These are phyloP conservation scores for Paracoccidioides brasiliensis DNA, from an alignment of 2,329 filamentous ascomycete genomes.

Conservation along the genomic window DNA sequence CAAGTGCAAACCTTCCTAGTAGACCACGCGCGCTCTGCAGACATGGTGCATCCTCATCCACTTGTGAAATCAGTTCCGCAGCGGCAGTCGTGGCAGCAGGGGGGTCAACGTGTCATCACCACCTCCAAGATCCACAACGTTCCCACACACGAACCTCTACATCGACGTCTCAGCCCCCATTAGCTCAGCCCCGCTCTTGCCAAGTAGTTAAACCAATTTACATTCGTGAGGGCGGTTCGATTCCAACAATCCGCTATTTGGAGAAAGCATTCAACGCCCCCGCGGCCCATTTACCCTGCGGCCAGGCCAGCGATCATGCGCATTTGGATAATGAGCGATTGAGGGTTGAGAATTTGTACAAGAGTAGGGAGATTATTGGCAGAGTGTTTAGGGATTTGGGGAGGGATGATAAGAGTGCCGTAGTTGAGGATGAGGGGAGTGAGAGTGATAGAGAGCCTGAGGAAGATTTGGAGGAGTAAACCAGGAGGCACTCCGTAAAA, in stretches of 20 bases:
- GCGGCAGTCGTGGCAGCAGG: neutral
- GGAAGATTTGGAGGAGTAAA: neutral
- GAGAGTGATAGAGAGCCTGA: neutral
- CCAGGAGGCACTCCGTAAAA: neutral
- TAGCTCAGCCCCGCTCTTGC: neutral
- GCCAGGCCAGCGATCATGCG: slow-evolving; percentile 84
- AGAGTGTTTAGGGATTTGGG: slow-evolving; percentile 63
- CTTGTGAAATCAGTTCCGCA: neutral
- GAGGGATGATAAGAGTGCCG: neutral
- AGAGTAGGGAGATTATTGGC: slow-evolving; percentile 83
- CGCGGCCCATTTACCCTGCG: slow-evolving; percentile 84
- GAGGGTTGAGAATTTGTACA: slow-evolving; percentile 72
- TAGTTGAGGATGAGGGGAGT: neutral
- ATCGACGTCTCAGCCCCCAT: neutral
- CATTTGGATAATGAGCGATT: slow-evolving; percentile 95
- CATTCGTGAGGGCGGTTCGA: slow-evolving; percentile 89
- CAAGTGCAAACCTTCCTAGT: neutral
- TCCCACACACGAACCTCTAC: neutral
- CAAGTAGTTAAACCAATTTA: slow-evolving; percentile 51
- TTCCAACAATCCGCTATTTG: slow-evolving; percentile 83
- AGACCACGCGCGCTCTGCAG: neutral
- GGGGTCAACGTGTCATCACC: neutral
- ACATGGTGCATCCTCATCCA: neutral
- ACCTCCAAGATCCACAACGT: neutral
- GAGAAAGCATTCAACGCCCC: slow-evolving; percentile 89